Evolutionary conservation across 768 basidiomycete species (phyloP), one percentile per base, ranked within the genome.

Genomic region (Panaeolus cyanescens): DNA sequence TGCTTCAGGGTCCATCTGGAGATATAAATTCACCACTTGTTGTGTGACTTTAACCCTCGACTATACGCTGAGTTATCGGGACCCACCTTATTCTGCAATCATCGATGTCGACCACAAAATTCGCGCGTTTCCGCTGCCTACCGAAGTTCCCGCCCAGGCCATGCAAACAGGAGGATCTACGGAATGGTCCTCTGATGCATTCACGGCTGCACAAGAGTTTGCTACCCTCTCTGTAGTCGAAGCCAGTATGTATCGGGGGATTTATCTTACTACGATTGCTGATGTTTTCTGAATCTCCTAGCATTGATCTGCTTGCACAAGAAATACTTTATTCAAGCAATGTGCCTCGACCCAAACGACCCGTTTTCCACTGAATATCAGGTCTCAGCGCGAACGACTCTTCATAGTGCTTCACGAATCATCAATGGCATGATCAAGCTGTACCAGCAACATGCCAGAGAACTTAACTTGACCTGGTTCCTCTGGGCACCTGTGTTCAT

Each of bases 401-500:
- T 79, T 70, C 73, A 78, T 55, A 77, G 81, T 59, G 80, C 83
- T 2, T 74, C 75, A 53, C 66, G 76, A 33, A 62, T 83, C n/a
- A 77, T 83, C 42, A 70, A 75, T 10, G 74, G 76, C 54, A 67
- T 84, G 54, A 68, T 69, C 54, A 72, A 71, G 12, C 59, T 85
- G 31, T 80, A 77, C 55, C 59, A 59, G 6, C 67, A 73, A 22
- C 77, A 81, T 65, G 77, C 76, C 10, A 64, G 57, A 10, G 67
- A 72, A 3, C 68, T 74, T 6, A 67, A 75, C 25, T 65, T 70
- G 36, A 68, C 73, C 8, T 84, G 83, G 81, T 82, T 77, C 64
- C 83, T 84, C 68, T 85, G 84, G 84, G 79, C 82, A 0, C 73
- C 73, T 1, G 67, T 81, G 45, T 84, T 81, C 61, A 80, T 82